Conservation (phyloP, 2,329 filamentous ascomycete species). For the Periconia digitata region DNA sequence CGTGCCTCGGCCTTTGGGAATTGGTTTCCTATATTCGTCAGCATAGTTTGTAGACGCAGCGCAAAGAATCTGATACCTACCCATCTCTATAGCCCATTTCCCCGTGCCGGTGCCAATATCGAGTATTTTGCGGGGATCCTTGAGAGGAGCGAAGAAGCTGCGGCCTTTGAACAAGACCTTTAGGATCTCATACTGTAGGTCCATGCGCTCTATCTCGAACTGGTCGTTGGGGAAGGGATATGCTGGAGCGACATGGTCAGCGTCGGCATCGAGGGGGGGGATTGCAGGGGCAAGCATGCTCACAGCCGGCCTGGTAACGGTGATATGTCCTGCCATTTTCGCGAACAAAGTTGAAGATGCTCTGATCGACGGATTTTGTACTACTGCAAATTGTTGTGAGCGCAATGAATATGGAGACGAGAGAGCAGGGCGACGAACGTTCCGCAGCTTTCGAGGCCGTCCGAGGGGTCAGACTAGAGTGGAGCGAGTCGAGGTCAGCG, state of each 20-base stretch:
- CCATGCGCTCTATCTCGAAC: constrained; percentile 42
- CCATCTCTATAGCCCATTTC: constrained; percentile 47
- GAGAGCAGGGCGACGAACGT: constrained; percentile 27
- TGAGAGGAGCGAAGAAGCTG: constrained; percentile 42
- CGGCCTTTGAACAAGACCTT: constrained; percentile 38
- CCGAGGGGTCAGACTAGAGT: constrained; percentile 38
- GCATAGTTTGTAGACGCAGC: not conserved
- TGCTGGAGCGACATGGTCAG: constrained; percentile 32
- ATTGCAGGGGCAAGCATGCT: constrained; percentile 7
- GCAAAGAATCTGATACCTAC: constrained; percentile 18
- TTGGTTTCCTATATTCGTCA: constrained; percentile 33
- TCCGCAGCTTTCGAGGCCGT: constrained; percentile 32
- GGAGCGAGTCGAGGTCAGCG: constrained; percentile 16
- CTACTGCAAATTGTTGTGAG: constrained; percentile 31
- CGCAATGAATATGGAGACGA: constrained; percentile 4
- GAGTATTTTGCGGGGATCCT: constrained; percentile 40
- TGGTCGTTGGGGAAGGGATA: constrained; percentile 44
- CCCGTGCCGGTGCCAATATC: constrained; percentile 49
- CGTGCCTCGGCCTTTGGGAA: constrained; percentile 38
- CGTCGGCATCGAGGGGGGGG: not conserved
- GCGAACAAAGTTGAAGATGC: constrained; percentile 42
- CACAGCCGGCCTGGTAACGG: constrained; percentile 43
- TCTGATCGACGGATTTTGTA: constrained; percentile 42
- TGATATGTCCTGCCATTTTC: constrained; percentile 47
- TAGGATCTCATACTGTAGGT: constrained; percentile 43